phyloP scores from a whole-genome alignment of 1,139 yeast species.

The Diutina pseudorugosa region DNA sequence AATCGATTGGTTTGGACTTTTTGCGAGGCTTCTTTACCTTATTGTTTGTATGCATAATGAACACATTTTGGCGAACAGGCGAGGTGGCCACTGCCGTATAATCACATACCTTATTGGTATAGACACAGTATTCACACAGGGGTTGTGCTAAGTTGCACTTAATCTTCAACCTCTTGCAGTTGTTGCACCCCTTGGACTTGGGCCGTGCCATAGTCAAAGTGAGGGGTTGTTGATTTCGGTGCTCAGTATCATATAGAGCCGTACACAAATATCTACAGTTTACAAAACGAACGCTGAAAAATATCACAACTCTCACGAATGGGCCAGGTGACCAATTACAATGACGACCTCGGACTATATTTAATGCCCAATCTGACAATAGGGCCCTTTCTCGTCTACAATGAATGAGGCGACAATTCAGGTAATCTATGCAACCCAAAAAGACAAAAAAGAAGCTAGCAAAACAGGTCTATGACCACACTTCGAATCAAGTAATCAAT shows the following conservation, averaged over 20 bases:
- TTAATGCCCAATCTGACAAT: no score
- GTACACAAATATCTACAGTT: not conserved
- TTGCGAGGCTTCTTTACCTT: not conserved
- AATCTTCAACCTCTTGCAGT: constrained; percentile 1
- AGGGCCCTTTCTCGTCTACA: no score
- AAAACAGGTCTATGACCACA: no score
- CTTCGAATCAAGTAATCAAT: no score
- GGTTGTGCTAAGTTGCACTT: not conserved
- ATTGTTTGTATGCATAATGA: not conserved
- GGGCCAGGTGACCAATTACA: no score
- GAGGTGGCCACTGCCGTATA: not conserved
- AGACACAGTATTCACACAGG: constrained; percentile 1
- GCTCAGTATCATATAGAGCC: not conserved
- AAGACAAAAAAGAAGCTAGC: no score
- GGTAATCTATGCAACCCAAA: no score
- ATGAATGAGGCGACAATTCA: no score
- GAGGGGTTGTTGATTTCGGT: not conserved
- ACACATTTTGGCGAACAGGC: not conserved
- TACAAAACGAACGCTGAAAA: no score
- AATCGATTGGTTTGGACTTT: not conserved
- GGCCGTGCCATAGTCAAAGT: not conserved
- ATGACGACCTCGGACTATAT: no score
- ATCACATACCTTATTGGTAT: not conserved
- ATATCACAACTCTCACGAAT: no score
- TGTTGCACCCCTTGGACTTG: not conserved